These are phyloP conservation scores for Gautieria morchelliformis DNA, from an alignment of 768 basidiomycete species.

Conservation along the genomic window DNA sequence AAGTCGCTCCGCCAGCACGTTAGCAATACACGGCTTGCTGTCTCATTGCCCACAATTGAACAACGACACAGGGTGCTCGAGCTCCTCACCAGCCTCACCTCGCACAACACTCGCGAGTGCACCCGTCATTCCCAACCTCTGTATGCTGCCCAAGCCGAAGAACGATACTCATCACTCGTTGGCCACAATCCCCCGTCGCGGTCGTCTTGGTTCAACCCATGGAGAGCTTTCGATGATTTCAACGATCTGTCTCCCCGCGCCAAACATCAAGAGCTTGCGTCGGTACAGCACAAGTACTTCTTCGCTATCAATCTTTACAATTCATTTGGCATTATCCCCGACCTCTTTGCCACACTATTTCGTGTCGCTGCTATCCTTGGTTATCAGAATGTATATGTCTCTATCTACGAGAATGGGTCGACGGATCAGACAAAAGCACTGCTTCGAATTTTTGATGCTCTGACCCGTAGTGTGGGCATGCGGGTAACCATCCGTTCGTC, in stretches of 20 bases:
- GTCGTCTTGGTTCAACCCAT: constrained; percentile 47
- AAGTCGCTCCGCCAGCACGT: constrained; percentile 8
- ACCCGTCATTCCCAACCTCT: constrained; percentile 75
- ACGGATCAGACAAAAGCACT: constrained; percentile 97
- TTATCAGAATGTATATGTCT: constrained; percentile 96
- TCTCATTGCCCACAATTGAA: constrained; percentile 68
- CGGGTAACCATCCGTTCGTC: constrained; percentile 90
- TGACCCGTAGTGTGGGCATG: constrained; percentile 83
- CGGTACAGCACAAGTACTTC: constrained; percentile 90
- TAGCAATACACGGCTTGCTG: constrained; percentile 26
- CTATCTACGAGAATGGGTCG: constrained; percentile 99
- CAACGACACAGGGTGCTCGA: constrained; percentile 83
- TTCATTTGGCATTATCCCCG: constrained; percentile 97
- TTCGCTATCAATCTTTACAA: constrained; percentile 99
- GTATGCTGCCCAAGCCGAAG: constrained; percentile 75
- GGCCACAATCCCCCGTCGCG: constrained; percentile 59
- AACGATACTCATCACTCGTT: constrained; percentile 77
- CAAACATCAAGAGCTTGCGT: constrained; percentile 24
- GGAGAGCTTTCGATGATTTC: constrained; percentile 29
- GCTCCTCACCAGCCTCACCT: constrained; percentile 75
- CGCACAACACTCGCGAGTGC: constrained; percentile 91
- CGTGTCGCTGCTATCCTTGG: constrained; percentile 85
- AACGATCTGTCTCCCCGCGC: constrained; percentile 26
- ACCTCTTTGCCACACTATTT: constrained; percentile 94
- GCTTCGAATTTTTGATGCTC: constrained; percentile 87